Base-by-base conservation (phyloP, 1,284 basidiomycete genomes). In the Tilletia horrida region DNA sequence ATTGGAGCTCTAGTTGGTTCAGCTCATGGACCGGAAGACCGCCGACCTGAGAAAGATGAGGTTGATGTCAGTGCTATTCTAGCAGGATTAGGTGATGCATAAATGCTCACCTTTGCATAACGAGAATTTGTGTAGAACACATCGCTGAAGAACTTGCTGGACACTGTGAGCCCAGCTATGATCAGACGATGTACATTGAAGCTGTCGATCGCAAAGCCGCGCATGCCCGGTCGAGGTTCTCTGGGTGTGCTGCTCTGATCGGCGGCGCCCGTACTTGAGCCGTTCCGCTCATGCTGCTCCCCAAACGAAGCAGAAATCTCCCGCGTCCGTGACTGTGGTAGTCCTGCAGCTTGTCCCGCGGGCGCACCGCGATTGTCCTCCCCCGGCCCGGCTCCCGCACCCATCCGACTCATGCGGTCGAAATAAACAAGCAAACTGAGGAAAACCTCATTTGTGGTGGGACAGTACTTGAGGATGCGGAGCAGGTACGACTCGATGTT, bases 51-150 rank as follows among this genome's bases (percentile, higher is more conserved):
- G 21, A 13, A 31, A 63, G 63, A 43, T 27, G 52, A 9, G 16
- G 27, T 11, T 55, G 25, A n/a, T n/a, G n/a, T n/a, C n/a, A n/a
- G n/a, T n/a, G n/a, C n/a, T n/a, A n/a, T n/a, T n/a, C n/a, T n/a
- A n/a, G n/a, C 16, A 23, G 21, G 13, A 21, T 16, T 21, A 35
- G 16, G 85, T 88, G n/a, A n/a, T n/a, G n/a, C n/a, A n/a, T n/a
- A n/a, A n/a, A n/a, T n/a, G n/a, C n/a, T 65, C 70, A 94, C 93
- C 88, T 97, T 98, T 67, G 95, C 95, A 82, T 98, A 98, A 44
- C 95, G 87, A 35, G 94, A 97, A 80, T 98, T 98, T n/a, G 95
- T 97, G 84, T 98, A 97, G 80, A 98, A 98, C 11, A 98, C 93
- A 82, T 98, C 95, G 69, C 91, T 93, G 82, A 97, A 97, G 83